Percentiles rank a stretch among this genome's conserved stretches.
phyloP scores from a whole-genome alignment of 371 early-diverging fungal species.

The Haplosporangium sp. region DNA sequence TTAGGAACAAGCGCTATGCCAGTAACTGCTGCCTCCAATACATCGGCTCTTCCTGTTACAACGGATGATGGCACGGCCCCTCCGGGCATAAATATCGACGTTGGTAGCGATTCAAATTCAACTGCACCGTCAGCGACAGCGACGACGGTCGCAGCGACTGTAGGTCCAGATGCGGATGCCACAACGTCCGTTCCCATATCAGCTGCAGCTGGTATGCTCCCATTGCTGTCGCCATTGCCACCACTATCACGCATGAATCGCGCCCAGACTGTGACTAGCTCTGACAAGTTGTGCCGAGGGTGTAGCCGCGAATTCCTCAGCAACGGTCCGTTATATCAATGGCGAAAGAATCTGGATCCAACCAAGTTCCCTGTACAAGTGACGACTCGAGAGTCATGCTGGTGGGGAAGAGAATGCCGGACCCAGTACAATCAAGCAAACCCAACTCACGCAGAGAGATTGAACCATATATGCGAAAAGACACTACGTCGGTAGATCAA shows the following conservation, averaged over 20 bases:
- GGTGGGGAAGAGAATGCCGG: slow-evolving; percentile 51
- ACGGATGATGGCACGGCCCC: not conserved
- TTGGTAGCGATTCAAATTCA: too few species aligned
- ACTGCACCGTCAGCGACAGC: too few species aligned
- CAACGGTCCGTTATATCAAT: slow-evolving; percentile 47
- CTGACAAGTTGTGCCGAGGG: slow-evolving; percentile 18
- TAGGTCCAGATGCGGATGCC: too few species aligned
- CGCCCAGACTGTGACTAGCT: slow-evolving; percentile 11
- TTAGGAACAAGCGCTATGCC: slow-evolving; percentile 9
- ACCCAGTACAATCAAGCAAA: slow-evolving; percentile 29
- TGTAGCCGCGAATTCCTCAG: slow-evolving; percentile 21
- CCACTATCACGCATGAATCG: not conserved
- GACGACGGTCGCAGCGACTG: too few species aligned
- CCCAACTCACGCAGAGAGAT: slow-evolving; percentile 26
- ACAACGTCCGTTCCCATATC: not conserved
- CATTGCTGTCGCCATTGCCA: not conserved
- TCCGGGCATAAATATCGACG: not conserved
- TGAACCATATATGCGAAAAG: slow-evolving; percentile 51
- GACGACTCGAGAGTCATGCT: slow-evolving; percentile 16
- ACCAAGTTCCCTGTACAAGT: slow-evolving; percentile 14
- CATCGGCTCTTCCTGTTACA: not conserved
- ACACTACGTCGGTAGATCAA: not conserved
- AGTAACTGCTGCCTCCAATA: not conserved
- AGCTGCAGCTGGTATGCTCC: not conserved
- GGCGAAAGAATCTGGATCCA: slow-evolving; percentile 34